Conservation (phyloP, 495 filamentous ascomycete species). For the Penicillium coffeae region DNA sequence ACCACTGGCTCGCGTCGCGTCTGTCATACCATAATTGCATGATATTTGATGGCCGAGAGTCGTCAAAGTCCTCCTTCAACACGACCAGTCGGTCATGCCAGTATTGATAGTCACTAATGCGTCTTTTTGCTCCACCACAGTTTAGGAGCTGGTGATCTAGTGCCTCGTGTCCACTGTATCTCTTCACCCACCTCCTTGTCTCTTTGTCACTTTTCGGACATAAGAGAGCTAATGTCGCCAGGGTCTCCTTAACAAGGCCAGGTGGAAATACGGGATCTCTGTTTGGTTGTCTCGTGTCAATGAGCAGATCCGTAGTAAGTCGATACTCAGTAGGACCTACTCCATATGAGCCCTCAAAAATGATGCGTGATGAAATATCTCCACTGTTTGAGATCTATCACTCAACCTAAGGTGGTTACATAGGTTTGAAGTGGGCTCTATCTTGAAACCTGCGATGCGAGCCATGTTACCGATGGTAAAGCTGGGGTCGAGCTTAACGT, state of each 20-base stretch:
- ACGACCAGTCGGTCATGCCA: constrained; percentile 51
- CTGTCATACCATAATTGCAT: constrained; percentile 51
- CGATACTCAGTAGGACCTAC: constrained; percentile 2
- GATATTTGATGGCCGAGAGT: constrained; percentile 41
- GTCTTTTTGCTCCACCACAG: constrained; percentile 18
- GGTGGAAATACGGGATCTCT: constrained; percentile 19
- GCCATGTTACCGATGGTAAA: neutral
- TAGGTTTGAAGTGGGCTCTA: constrained; percentile 42
- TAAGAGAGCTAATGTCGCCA: constrained; percentile 43
- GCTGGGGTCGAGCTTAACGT: neutral
- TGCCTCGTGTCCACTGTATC: constrained; percentile 2
- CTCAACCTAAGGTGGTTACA: constrained; percentile 41
- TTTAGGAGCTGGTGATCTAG: constrained; percentile 20
- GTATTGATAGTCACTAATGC: constrained; percentile 43
- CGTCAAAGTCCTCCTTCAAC: constrained; percentile 50
- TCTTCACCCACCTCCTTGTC: constrained; percentile 24
- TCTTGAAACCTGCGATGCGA: constrained; percentile 34
- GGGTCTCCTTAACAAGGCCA: constrained; percentile 40
- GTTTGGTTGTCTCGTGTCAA: too few relatives aligned
- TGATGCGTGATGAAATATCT: constrained; percentile 41
- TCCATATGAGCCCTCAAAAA: constrained; percentile 29
- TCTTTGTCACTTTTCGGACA: constrained; percentile 34
- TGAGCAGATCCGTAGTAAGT: too few relatives aligned
- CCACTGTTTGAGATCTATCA: constrained; percentile 35
- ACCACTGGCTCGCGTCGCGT: constrained; percentile 49